Evolutionary conservation across 805 yeast genomes (phyloP).

Genomic region (Candida michaelii): DNA sequence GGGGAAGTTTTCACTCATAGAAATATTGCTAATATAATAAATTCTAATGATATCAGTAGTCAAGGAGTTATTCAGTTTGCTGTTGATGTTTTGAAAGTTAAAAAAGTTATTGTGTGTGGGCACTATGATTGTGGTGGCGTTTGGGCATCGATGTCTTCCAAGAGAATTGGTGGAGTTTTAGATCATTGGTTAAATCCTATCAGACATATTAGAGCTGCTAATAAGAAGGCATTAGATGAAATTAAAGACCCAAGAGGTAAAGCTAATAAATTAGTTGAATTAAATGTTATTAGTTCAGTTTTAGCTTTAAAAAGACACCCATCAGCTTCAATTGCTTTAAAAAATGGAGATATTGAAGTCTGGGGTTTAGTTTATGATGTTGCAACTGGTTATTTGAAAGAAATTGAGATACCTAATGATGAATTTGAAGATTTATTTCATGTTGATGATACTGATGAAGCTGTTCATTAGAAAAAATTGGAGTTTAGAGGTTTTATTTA

Average conservation of each 20-base stretch:
- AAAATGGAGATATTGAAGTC: constrained; percentile 64
- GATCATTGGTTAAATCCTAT: constrained; percentile 71
- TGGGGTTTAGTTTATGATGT: constrained; percentile 87
- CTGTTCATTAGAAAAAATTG: constrained; percentile 16
- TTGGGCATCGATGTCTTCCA: constrained; percentile 69
- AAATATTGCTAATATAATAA: constrained; percentile 79
- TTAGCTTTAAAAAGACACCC: constrained; percentile 64
- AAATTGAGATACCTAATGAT: constrained; percentile 40
- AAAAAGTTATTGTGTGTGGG: constrained; percentile 83
- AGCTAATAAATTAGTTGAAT: constrained; percentile 66
- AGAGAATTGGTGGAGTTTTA: constrained; percentile 64
- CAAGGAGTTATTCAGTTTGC: constrained; percentile 86
- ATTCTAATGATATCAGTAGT: constrained; percentile 67
- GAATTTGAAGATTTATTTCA: constrained; percentile 45
- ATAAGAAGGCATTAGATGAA: constrained; percentile 48
- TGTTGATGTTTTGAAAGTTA: constrained; percentile 77
- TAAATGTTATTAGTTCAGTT: constrained; percentile 74
- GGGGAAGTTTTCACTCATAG: constrained; percentile 91
- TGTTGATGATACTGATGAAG: constrained; percentile 30
- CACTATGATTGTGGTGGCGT: constrained; percentile 96
- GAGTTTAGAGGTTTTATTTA: too few relatives aligned
- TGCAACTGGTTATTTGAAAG: constrained; percentile 61
- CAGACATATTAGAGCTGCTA: constrained; percentile 66
- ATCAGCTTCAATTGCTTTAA: constrained; percentile 64
- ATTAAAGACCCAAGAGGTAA: constrained; percentile 47